phyloP scores from a whole-genome alignment of 2,329 filamentous ascomycete genomes.

The Celoporthe dispersa region DNA sequence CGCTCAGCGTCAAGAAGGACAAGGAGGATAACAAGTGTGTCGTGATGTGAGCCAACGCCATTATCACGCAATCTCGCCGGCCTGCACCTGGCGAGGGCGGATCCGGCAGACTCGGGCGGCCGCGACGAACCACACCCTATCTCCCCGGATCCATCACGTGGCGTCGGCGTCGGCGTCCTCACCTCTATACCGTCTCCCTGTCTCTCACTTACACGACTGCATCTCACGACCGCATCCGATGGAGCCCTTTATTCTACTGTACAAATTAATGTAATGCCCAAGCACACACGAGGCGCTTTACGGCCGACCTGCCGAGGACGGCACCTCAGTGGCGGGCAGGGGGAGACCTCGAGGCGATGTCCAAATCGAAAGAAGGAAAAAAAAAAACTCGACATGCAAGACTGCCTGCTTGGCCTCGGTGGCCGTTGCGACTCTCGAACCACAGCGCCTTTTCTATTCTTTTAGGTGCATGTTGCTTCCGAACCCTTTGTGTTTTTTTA shows the following conservation, averaged over 20 bases:
- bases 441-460: neutral
- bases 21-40: slow-evolving; percentile 65
- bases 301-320: slow-evolving; percentile 2
- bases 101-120: neutral
- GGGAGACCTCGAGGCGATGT: neutral
- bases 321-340: neutral
- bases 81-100: neutral
- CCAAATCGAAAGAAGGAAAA: neutral
- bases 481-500: neutral
- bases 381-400: neutral
- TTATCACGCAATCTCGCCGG: neutral
- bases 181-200: neutral
- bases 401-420: neutral
- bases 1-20: slow-evolving; percentile 72
- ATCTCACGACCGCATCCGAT: slow-evolving; percentile 20
- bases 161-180: neutral
- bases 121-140: neutral
- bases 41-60: slow-evolving; percentile 54
- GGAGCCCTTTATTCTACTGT: neutral
- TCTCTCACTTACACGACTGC: slow-evolving; percentile 5
- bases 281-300: slow-evolving; percentile 9
- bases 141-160: neutral
- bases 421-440: neutral
- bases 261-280: slow-evolving; percentile 4
- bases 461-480: neutral